Evolutionary conservation across 2,329 filamentous ascomycete genomes (phyloP), one percentile per base, ranked within the genome.

Genomic region (Colletotrichum sansevieriae): DNA sequence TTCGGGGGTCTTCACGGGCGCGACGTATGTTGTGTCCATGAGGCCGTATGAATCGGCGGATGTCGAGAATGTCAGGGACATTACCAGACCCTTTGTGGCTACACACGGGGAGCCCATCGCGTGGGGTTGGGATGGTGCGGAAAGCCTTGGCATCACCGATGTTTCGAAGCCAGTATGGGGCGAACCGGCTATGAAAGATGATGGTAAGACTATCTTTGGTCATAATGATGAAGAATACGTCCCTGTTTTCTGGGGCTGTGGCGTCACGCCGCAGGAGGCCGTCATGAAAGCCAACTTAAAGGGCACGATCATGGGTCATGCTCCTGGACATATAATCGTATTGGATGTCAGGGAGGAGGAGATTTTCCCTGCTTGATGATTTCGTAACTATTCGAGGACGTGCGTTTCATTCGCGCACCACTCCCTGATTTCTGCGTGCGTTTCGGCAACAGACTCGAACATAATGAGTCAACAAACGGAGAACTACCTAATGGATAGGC

Each of bases 51-150:
- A 74, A 25, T 72, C 70, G 1, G 73, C 78, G 3, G 83, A 88
- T 7, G 75, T 92, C 3, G 82, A 85, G 25, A 75, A 62, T 13
- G 86, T 91, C 1, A 79, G 88, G 12, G 77, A 80, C 4, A 83
- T 91, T 35, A 91, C 88, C 0, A 77, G 86, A 13, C 78, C 78
- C 9, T 91, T 85, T 75, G 75, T 80, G 9, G 78, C 82, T 2
- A 90, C 88, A 3, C 89, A 91, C 72, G 89, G 89, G 2, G 89
- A 91, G 78, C 88, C 88, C 1, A 79, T 91, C 13, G 88, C 85
- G 3, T 91, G 88, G 88, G 89, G 87, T 0, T 91, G 88, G 88
- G 83, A 89, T 3, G 85, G 83, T 0, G 76, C 86, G 10, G 73
- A 76, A 70, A 73, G 73, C 37, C 72, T 91, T 51, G 89, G 89